Percentiles rank a stretch among this genome's conserved stretches.
These are phyloP conservation scores for Protomyces inundatus DNA, from an alignment of 1,139 yeast genomes.

Conservation along the genomic window DNA sequence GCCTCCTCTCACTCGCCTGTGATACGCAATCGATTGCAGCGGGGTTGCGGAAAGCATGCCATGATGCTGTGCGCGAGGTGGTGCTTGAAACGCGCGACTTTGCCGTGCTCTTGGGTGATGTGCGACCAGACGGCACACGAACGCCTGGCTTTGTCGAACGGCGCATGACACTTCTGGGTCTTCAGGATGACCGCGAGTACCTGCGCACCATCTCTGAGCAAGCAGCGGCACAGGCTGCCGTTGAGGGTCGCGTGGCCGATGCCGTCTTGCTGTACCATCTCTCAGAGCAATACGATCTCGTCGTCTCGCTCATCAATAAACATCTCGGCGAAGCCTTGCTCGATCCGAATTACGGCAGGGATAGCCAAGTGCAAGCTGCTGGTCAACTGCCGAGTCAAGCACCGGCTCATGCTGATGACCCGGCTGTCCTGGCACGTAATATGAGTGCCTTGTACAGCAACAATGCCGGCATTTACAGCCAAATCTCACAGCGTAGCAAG, in stretches of 20 bases:
- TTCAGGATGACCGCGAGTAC: constrained; percentile 52
- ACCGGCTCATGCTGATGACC: constrained; percentile 38
- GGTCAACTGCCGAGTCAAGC: constrained; percentile 34
- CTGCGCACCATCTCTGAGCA: constrained; percentile 69
- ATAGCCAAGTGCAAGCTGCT: constrained; percentile 34
- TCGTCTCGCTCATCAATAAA: constrained; percentile 68
- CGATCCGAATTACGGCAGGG: constrained; percentile 22
- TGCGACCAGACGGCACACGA: constrained; percentile 68
- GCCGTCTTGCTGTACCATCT: constrained; percentile 81
- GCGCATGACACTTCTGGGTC: constrained; percentile 61
- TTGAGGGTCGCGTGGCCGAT: constrained; percentile 84
- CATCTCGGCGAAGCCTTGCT: constrained; percentile 68
- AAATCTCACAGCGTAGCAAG: constrained; percentile 31
- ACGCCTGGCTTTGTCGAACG: constrained; percentile 80
- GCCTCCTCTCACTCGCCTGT: constrained; percentile 56
- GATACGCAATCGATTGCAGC: constrained; percentile 38
- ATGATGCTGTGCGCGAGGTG: constrained; percentile 76
- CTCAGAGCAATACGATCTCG: constrained; percentile 82
- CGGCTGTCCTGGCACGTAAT: constrained; percentile 43
- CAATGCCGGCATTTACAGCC: constrained; percentile 36
- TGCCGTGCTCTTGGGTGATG: constrained; percentile 70
- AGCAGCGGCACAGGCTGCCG: constrained; percentile 83
- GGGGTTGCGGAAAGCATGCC: constrained; percentile 56
- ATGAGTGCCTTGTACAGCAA: constrained; percentile 40
- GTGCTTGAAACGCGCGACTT: constrained; percentile 84